Percentiles rank a stretch among this genome's conserved stretches.
Conservation (phyloP, 2,329 filamentous ascomycete species). For the Lasiodiplodia sp. region DNA sequence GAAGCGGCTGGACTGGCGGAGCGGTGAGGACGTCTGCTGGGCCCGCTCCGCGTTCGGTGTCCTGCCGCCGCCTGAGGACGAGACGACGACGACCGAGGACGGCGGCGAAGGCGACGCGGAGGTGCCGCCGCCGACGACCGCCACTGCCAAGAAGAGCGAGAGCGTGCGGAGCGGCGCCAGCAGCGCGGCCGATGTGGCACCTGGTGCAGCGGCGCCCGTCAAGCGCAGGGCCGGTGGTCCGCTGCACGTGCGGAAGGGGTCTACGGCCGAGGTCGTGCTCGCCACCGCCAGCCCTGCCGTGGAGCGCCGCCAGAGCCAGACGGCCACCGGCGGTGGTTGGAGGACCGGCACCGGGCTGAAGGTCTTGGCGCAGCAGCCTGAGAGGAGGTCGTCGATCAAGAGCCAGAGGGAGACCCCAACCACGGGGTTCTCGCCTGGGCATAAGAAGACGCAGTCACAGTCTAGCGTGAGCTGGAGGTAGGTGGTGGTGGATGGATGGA, state of each 20-base stretch:
- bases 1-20: background rate
- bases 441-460: constrained; percentile 20
- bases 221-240: background rate
- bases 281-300: background rate
- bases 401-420: constrained; percentile 1
- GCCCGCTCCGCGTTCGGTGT: background rate
- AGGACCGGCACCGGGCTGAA: background rate
- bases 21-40: background rate
- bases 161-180: background rate
- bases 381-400: background rate
- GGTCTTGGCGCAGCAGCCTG: constrained; percentile 10
- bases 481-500: background rate
- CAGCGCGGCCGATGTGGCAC: background rate
- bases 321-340: background rate
- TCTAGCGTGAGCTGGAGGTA: constrained; percentile 11
- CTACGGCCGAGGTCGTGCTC: background rate
- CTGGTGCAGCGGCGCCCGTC: background rate
- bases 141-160: background rate
- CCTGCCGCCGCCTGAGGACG: background rate
- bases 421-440: background rate
- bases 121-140: no score
- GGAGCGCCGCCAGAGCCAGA: background rate
- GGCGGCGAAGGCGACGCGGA: background rate
- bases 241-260: constrained; percentile 11
- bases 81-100: background rate